Base-by-base conservation (phyloP, 129 eudicot species). In the Chrysanthemum makinoi region DNA sequence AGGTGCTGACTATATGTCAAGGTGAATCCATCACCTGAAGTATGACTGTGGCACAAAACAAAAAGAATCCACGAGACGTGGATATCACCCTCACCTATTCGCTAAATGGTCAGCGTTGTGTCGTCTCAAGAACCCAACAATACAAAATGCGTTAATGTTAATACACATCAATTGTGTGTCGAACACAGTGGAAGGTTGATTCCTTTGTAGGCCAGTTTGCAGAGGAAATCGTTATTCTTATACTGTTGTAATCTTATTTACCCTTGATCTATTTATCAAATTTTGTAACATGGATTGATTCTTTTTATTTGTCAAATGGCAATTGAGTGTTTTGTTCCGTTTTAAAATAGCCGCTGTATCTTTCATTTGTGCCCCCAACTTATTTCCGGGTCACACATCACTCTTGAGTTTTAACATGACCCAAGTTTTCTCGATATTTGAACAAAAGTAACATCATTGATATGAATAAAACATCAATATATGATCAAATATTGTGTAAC, bases 31-130 rank as follows among this genome's bases (percentile, higher is more conserved):
- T 89, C 11, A 68, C 59, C 0, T 93, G 98, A 57, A 82, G 77
- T 80, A 82, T 93, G 95, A 81, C 89, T 0, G 89, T 93, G 7
- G 61, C 98, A 16, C 92, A 85, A 58, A 93, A 22, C 82, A 87
- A 87, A 88, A 93, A 89, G 80, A 93, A 93, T 75, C 98, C 95
- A 18, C 90, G 96, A 16, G 98, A 93, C 55, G 82, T 93, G 16
- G 98, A 93, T 52, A 85, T 93, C 63, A 82, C 82, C 53, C 77
- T 93, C 60, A 87, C 81, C 56, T 93, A 93, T 78, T 82, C 96
- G 3, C 67, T 93, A 59, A 83, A 84, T 54, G 98, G 98, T 47
- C 80, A 70, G 48, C 87, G 83, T 15, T 85, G 87, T 67, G 43
- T 28, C 17, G 79, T 79, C 71, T 83, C 97, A 48, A 89, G 85